Conservation (phyloP, 768 basidiomycete species). For the Lentinus tigrinus region DNA sequence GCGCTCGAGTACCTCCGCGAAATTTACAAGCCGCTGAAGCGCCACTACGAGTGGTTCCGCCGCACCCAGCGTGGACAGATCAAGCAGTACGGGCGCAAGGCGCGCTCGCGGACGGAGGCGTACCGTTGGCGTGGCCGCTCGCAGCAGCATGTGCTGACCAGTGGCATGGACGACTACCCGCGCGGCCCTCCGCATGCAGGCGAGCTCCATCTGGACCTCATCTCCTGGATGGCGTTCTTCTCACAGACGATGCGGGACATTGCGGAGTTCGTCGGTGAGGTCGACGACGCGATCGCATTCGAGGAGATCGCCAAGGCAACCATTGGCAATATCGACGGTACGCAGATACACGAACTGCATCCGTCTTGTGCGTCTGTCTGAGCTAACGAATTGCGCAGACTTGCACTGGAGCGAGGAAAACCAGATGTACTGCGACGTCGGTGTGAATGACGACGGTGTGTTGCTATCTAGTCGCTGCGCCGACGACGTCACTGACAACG, state of each 20-base stretch:
- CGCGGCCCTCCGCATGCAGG: conserved; percentile 86
- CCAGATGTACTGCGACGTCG: conserved; percentile 92
- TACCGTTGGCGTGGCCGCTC: conserved; percentile 95
- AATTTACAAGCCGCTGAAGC: conserved; percentile 80
- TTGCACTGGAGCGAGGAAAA: conserved; percentile 90
- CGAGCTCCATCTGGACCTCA: conserved; percentile 90
- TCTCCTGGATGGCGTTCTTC: conserved; percentile 97
- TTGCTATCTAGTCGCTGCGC: not conserved
- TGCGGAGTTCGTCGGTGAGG: conserved; percentile 81
- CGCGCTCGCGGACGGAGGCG: conserved; percentile 84
- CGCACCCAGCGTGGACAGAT: conserved; percentile 92
- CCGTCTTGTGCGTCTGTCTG: not conserved
- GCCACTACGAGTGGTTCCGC: conserved; percentile 97
- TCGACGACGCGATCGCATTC: conserved; percentile 80
- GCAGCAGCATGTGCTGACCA: conserved; percentile 83
- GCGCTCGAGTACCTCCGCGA: conserved; percentile 70
- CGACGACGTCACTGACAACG: not conserved
- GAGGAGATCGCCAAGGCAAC: conserved; percentile 77
- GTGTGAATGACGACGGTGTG: conserved; percentile 82
- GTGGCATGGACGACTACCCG: conserved; percentile 97
- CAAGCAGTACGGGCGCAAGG: conserved; percentile 81
- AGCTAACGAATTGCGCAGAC: conserved; percentile 51
- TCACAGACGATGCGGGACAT: conserved; percentile 90
- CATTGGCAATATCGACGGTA: conserved; percentile 83
- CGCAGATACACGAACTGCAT: conserved; percentile 1